These are phyloP conservation scores for Tritrichomonas foetus DNA, from an alignment of 208 protist genomes.

Conservation along the genomic window DNA sequence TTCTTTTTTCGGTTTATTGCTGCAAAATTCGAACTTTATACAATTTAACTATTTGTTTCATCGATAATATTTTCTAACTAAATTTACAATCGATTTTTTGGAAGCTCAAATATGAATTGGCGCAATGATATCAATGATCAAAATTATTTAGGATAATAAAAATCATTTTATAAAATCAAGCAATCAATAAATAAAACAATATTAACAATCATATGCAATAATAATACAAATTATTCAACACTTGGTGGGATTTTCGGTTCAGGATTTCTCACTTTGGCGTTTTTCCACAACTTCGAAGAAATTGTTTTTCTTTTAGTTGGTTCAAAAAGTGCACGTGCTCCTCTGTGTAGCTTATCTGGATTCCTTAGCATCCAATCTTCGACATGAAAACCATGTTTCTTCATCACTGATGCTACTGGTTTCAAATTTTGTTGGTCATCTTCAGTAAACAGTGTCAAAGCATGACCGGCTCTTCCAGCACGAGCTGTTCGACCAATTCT, in stretches of 20 bases:
- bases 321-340: background rate
- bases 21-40: too few relatives aligned
- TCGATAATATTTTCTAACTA: too few relatives aligned
- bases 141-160: too few relatives aligned
- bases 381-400: background rate
- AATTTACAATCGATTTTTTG: too few relatives aligned
- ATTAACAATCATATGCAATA: background rate
- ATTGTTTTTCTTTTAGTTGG: background rate
- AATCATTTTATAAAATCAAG: too few relatives aligned
- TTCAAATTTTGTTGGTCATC: background rate
- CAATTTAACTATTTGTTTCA: too few relatives aligned
- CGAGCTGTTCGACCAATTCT: constrained; percentile 55
- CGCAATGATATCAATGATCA: too few relatives aligned
- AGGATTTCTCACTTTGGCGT: background rate
- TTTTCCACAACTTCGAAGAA: background rate
- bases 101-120: too few relatives aligned
- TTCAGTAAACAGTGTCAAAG: constrained; percentile 54
- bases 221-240: background rate
- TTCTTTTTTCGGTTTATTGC: too few relatives aligned
- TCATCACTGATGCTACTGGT: background rate
- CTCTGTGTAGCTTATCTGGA: background rate
- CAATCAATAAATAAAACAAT: background rate
- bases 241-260: background rate
- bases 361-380: background rate
- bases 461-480: constrained; percentile 55